Percentiles rank a stretch among this genome's conserved stretches.
phyloP scores from a whole-genome alignment of 202 grass and related monocot species.

The Musa balbisiana region DNA sequence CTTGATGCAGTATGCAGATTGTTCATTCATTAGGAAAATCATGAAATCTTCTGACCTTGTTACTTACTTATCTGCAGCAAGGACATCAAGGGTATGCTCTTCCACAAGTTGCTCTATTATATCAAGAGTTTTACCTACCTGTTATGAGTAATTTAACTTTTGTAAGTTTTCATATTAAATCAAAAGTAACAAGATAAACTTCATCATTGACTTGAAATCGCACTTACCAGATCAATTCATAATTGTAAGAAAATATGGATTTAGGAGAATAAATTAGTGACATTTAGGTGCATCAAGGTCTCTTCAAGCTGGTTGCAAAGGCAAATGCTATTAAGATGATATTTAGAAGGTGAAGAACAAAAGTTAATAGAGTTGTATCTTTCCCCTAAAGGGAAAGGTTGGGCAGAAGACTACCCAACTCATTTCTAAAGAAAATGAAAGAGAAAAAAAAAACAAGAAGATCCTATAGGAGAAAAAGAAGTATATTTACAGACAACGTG shows the following conservation, averaged over 20 bases:
- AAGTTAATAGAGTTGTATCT: background rate
- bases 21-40: background rate
- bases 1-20: background rate
- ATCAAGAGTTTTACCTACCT: constrained; percentile 41
- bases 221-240: background rate
- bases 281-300: background rate
- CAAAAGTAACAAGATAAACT: background rate
- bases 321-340: background rate
- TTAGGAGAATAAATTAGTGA: background rate
- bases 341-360: background rate
- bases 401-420: background rate
- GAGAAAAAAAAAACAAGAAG: background rate
- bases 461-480: background rate
- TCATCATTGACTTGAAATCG: background rate
- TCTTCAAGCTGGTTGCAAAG: background rate
- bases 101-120: constrained; percentile 47
- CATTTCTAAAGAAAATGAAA: background rate
- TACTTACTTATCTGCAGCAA: constrained; percentile 61
- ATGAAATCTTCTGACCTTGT: background rate
- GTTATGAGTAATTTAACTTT: background rate
- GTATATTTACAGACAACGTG: background rate
- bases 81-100: constrained; percentile 39
- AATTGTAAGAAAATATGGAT: too few species aligned
- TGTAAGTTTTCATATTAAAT: background rate
- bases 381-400: background rate